Percentiles rank a stretch among this genome's conserved stretches.
Conservation (phyloP, 2,329 filamentous ascomycete genomes). For the Colletotrichum tropicicola region DNA sequence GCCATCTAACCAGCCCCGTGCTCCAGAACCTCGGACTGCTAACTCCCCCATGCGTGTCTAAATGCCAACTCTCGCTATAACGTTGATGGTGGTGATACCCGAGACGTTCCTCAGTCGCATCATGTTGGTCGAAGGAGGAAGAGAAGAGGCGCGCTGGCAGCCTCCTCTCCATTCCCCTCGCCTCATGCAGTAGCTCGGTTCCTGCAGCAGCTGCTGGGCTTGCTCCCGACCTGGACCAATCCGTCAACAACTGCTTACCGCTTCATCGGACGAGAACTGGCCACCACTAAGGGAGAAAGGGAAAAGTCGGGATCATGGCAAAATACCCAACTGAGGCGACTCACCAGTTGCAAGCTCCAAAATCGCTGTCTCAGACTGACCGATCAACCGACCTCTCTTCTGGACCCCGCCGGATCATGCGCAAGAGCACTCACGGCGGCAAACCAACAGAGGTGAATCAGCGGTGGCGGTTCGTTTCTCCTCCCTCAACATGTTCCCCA, state of each 20-base stretch:
- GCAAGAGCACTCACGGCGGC: neutral
- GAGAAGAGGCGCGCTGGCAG: no score
- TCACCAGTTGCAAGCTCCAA: neutral
- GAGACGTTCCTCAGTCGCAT: neutral
- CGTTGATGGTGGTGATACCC: neutral
- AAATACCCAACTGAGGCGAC: neutral
- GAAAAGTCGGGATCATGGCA: neutral
- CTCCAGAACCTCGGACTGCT: no score
- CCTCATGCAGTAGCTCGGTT: slow-evolving; percentile 17
- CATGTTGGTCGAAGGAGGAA: no score
- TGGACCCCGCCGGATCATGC: neutral
- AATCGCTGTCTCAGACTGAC: slow-evolving; percentile 3
- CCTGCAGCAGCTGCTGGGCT: slow-evolving; percentile 16
- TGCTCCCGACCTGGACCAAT: neutral
- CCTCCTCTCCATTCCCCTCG: slow-evolving; percentile 5
- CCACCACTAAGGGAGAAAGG: neutral
- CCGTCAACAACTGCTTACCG: slow-evolving; percentile 9
- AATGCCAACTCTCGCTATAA: neutral
- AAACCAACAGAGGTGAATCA: slow-evolving; percentile 2
- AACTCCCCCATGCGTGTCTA: no score
- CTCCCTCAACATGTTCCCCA: slow-evolving; percentile 27
- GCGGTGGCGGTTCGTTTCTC: slow-evolving; percentile 9
- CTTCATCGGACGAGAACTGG: slow-evolving; percentile 7
- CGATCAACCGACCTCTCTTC: slow-evolving; percentile 2
- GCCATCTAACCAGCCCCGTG: no score